A percentile compares a stretch with the other conserved stretches of the same genome.
Conservation (phyloP, 2,329 filamentous ascomycete genomes). For the Ascochyta viciae-villosae region DNA sequence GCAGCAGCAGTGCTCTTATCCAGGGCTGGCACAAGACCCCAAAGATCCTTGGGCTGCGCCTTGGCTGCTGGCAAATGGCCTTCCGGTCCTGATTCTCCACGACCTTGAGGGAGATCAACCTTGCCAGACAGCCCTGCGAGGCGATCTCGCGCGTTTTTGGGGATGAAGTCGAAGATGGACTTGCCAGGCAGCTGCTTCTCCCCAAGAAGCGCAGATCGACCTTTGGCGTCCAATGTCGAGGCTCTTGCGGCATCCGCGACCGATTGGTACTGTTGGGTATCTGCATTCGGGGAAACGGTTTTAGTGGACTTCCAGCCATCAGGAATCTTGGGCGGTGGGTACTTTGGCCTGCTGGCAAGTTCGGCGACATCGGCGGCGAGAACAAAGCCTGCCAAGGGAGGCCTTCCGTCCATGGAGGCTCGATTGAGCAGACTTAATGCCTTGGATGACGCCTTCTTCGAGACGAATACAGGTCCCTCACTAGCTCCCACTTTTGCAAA, state of each 20-base stretch:
- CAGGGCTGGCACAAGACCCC: constrained; percentile 55
- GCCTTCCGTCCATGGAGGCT: constrained; percentile 82
- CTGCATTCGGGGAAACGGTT: constrained; percentile 29
- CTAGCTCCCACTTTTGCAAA: constrained; percentile 69
- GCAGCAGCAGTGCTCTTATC: constrained; percentile 53
- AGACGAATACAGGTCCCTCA: constrained; percentile 76
- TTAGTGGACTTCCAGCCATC: constrained; percentile 73
- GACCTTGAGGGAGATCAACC: constrained; percentile 75
- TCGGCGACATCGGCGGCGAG: constrained; percentile 62
- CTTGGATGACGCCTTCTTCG: constrained; percentile 64
- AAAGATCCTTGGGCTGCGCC: constrained; percentile 62
- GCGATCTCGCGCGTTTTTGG: constrained; percentile 76
- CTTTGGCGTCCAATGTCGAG: constrained; percentile 76
- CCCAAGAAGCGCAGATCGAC: constrained; percentile 80
- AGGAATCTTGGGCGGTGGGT: constrained; percentile 72
- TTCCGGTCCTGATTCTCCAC: constrained; percentile 74
- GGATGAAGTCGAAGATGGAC: constrained; percentile 94
- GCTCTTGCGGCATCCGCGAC: constrained; percentile 79
- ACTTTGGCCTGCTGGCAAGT: constrained; percentile 54
- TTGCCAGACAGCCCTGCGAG: constrained; percentile 79
- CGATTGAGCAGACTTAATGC: constrained; percentile 56
- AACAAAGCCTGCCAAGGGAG: constrained; percentile 81
- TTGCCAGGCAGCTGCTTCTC: constrained; percentile 85
- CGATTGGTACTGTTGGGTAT: constrained; percentile 61
- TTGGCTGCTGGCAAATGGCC: constrained; percentile 70